Base-by-base conservation (phyloP, 1,139 yeast species). In the Yamadazyma atmosphaerica region DNA sequence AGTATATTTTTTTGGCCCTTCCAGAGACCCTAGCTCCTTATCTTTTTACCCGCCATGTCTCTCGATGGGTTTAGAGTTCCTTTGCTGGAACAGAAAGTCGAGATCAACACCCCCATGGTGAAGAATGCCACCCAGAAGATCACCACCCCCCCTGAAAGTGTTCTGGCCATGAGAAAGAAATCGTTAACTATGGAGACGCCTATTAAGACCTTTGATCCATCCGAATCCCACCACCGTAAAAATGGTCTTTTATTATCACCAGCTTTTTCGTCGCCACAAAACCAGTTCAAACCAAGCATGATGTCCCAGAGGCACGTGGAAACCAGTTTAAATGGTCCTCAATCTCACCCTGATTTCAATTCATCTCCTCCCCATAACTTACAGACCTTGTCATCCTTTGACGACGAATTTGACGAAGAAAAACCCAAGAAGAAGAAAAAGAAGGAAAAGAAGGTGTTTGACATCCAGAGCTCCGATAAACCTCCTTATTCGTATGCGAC, bases 401-500 rank as follows among this genome's bases (percentile, higher is more conserved):
- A 40, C 21, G 43, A 41, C 12, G 44, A 47, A 30, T 46, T 45
- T 8, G 53, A 54, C 11, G 41, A 44, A 36, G 46, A 52, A 44
- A 44, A 53, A 47, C 43, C 43, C 3, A 47, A 37, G 25, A 49
- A 48, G 37, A 50, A 47, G 38, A 39, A 38, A 19, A 41, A 49
- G 32, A 50, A 49, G 40, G 43, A 44, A 8, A 40, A 49, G 45
- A 47, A 40, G 45, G 48, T 41, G 41, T 59, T 68, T 54, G 62
- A 69, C 52, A 56, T 70, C 38, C 57, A 61, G 56, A 74, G 83
- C 47, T 48, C 62, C 46, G 63, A 68, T 45, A 92, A 94, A 61
- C 98, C 98, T 3, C 96, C 96, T 2, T 90, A 83, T 55, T 87
- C 96, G 4, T 92, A 92, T 58, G 98, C 98, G 7, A 84, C 92